Conservation (phyloP, 2,329 filamentous ascomycete species). For the Beauveria australis region DNA sequence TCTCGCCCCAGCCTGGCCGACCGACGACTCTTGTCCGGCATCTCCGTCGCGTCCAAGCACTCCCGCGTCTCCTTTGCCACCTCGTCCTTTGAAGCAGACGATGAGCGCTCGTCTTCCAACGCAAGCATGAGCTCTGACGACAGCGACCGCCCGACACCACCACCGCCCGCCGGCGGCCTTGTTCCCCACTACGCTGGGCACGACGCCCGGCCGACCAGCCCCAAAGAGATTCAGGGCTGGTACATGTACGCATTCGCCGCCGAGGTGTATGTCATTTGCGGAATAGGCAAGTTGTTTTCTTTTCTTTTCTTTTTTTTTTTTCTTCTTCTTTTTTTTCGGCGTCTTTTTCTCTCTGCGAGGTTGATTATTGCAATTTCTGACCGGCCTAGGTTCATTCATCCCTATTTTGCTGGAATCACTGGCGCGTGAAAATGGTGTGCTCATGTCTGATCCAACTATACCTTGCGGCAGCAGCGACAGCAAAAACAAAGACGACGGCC, state of each 20-base stretch:
- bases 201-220: conserved; percentile 80
- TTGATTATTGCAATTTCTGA: background rate
- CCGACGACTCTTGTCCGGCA: conserved; percentile 37
- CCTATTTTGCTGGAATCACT: conserved; percentile 92
- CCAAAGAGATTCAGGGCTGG: conserved; percentile 84
- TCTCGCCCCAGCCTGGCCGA: conserved; percentile 34
- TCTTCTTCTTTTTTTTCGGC: background rate
- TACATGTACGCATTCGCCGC: conserved; percentile 95
- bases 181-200: conserved; percentile 64
- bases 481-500: conserved; percentile 44
- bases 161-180: conserved; percentile 20
- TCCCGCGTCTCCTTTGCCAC: conserved; percentile 49
- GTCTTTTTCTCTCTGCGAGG: too few relatives aligned
- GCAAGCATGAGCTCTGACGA: conserved; percentile 31
- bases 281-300: conserved; percentile 46
- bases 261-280: conserved; percentile 90
- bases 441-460: conserved; percentile 66
- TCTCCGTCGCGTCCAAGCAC: conserved; percentile 44
- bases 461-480: conserved; percentile 63
- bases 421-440: conserved; percentile 82
- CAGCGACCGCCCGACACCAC: conserved; percentile 23
- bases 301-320: background rate
- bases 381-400: conserved; percentile 70
- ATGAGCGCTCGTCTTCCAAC: conserved; percentile 50
- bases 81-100: conserved; percentile 60